Conservation (phyloP, 2,329 filamentous ascomycete species). For the Aspergillus sp. region DNA sequence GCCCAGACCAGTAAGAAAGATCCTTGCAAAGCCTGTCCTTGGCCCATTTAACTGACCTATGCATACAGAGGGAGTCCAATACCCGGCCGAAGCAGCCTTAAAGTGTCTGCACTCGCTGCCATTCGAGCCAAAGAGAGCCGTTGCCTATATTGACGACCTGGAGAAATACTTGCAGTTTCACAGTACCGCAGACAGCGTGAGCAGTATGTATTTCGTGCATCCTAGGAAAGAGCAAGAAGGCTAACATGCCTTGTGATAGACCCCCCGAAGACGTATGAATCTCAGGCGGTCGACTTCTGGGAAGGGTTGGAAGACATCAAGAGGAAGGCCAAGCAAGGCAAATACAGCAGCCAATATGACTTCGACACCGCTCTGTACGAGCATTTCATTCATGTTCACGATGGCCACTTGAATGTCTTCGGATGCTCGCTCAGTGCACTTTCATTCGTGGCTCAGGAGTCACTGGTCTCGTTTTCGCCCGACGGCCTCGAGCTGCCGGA, state of each 20-base stretch:
- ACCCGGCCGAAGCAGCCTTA: conserved; percentile 8
- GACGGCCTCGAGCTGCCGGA: neutral
- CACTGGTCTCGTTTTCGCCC: neutral
- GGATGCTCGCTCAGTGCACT: neutral
- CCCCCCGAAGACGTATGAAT: neutral
- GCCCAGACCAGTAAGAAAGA: too few relatives aligned
- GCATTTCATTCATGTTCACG: neutral
- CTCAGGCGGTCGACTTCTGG: neutral
- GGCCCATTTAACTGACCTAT: too few relatives aligned
- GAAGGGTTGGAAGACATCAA: neutral
- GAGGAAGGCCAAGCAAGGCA: neutral
- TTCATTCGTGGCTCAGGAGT: neutral
- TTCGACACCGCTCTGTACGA: neutral
- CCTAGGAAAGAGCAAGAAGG: neutral
- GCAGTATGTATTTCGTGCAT: neutral
- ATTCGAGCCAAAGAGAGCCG: neutral
- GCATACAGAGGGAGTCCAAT: too few relatives aligned
- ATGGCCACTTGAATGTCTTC: neutral
- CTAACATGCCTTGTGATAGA: neutral
- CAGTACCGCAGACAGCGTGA: neutral
- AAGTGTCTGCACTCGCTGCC: neutral
- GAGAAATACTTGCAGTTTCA: neutral
- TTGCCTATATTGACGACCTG: neutral
- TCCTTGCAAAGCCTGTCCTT: too few relatives aligned
- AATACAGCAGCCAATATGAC: neutral